Evolutionary conservation across 1,284 basidiomycete species (phyloP), one percentile per base, ranked within the genome.

Genomic region (Moesziomyces antarcticus): DNA sequence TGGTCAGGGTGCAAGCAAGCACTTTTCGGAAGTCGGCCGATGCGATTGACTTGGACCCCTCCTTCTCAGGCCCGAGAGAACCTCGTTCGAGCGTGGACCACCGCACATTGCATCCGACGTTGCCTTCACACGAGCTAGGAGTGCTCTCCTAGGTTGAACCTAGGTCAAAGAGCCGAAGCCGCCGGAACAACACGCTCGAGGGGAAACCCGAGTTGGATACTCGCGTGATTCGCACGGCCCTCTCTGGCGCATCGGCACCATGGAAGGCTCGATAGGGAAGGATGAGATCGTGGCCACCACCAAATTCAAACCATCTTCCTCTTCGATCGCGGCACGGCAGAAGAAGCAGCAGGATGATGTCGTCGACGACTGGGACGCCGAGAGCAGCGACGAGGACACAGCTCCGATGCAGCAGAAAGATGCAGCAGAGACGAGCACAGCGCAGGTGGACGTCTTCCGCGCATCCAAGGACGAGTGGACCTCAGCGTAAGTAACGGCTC

Each of bases 351-450:
- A 69, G 30, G 27, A 41, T 8, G 56, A 70, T 0, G 65, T 67
- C 0, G 46, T 63, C 18, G 72, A 74, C 20, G 72, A 74, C 56
- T 74, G 72, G 72, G 72, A 74, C 14, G 72, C 67, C 11, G 67
- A 70, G 14, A 74, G 67, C 35, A 64, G 60, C 47, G 63, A 56
- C 16, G 70, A 67, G 16, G 60, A 51, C 11, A 11, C n/a, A n/a
- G 16, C 6, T 18, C 16, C 37, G 44, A 24, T 6, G 25, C 46
- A 3, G 3, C 33, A 10, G 5, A 14, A n/a, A 2, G 11, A 46
- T 20, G 40, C 30, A 44, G 20, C 11, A 20, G 16, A 25, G 5
- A 18, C 37, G 30, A 43, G 10, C 7, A 6, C 37, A 21, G 40
- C 40, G 5, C 44, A 42, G 41, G 44, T 27, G 13, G 72, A 74